These are phyloP conservation scores for Umbellularia californica DNA, from an alignment of 164 flowering plant genomes.

Conservation along the genomic window DNA sequence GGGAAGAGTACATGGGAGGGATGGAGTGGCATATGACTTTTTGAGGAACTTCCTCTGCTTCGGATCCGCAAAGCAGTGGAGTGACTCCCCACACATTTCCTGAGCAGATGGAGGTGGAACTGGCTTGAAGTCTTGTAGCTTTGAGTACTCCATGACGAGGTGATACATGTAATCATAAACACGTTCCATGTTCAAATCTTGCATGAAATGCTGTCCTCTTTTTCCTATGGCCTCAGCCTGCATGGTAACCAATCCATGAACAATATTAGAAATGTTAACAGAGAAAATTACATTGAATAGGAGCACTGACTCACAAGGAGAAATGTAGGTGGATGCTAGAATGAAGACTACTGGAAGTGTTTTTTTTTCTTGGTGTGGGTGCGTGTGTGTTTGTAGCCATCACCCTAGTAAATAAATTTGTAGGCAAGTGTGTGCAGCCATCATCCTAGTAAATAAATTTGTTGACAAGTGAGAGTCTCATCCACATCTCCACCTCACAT, in stretches of 20 bases:
- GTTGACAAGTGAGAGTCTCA: too few species aligned
- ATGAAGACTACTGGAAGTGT: too few species aligned
- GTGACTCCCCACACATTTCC: conserved; percentile 52
- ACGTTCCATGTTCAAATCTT: conserved; percentile 48
- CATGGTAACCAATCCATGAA: too few species aligned
- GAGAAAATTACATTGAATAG: background rate
- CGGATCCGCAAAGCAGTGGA: conserved; percentile 67
- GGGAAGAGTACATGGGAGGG: conserved; percentile 54
- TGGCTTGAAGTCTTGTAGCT: conserved; percentile 70
- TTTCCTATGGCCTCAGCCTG: conserved; percentile 77
- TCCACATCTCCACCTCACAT: too few species aligned
- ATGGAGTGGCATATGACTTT: conserved; percentile 36
- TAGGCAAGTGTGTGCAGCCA: too few species aligned
- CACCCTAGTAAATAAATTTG: too few species aligned
- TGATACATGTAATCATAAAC: conserved; percentile 88
- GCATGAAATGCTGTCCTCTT: conserved; percentile 65
- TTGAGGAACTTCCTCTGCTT: conserved; percentile 47
- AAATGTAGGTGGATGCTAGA: too few species aligned
- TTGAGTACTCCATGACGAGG: conserved; percentile 63
- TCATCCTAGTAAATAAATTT: too few species aligned
- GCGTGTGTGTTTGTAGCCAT: too few species aligned
- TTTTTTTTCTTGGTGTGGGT: too few species aligned
- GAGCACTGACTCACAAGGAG: too few species aligned
- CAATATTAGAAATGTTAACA: background rate
- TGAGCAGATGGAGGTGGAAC: conserved; percentile 48